phyloP scores from a whole-genome alignment of 177 flowering plant genomes.

The Vitis hybrid region DNA sequence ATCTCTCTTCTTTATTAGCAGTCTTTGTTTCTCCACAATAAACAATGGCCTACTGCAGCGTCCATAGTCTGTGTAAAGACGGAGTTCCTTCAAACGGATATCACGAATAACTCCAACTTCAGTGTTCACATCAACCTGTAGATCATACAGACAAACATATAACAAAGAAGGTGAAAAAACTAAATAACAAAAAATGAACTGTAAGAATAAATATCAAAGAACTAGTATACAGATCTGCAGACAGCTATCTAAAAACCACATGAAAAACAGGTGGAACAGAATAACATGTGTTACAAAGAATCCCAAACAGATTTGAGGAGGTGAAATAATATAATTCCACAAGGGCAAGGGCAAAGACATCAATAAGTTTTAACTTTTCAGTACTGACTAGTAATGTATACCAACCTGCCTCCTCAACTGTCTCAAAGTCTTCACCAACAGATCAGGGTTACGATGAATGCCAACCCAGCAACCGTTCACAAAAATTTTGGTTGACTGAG shows the following conservation, averaged over 20 bases:
- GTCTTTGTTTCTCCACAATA: conserved; percentile 87
- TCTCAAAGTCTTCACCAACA: conserved; percentile 83
- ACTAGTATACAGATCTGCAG: too few relatives aligned
- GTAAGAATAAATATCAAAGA: neutral
- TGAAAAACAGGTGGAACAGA: too few relatives aligned
- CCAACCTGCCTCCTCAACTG: conserved; percentile 80
- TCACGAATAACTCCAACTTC: conserved; percentile 98
- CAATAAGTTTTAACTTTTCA: too few relatives aligned
- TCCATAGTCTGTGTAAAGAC: conserved; percentile 96
- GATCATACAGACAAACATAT: neutral
- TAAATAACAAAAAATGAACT: too few relatives aligned
- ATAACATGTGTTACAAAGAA: too few relatives aligned
- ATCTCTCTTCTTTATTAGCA: conserved; percentile 85
- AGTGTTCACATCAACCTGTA: conserved; percentile 94
- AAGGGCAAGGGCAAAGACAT: neutral
- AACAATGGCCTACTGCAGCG: conserved; percentile 98
- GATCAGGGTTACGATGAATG: conserved; percentile 94
- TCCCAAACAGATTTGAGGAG: too few relatives aligned
- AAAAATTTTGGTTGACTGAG: conserved; percentile 92
- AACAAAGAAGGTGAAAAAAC: too few relatives aligned
- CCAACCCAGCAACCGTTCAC: conserved; percentile 99
- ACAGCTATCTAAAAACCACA: too few relatives aligned
- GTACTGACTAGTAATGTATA: neutral
- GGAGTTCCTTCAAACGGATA: conserved; percentile 77
- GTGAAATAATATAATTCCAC: too few relatives aligned